These are phyloP conservation scores for Cutaneotrichosporon mucoides DNA, from an alignment of 1,284 basidiomycete genomes.

Conservation along the genomic window DNA sequence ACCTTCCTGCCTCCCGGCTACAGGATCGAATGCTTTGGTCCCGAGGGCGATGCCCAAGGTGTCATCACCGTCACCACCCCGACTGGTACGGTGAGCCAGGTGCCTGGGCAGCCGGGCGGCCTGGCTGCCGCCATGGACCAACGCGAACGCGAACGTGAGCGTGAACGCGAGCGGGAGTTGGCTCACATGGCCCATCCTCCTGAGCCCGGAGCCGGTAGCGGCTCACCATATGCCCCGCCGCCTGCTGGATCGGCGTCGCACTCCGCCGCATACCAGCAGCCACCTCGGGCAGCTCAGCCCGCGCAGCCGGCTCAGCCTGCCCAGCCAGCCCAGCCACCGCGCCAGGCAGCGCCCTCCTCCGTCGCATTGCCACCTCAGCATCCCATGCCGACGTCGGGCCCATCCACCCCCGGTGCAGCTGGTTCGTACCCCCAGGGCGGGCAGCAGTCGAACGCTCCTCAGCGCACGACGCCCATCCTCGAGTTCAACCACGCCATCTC, in stretches of 20 bases:
- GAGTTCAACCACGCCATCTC: conserved; percentile 98
- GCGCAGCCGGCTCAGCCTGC: conserved; percentile 29
- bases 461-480: conserved; percentile 47
- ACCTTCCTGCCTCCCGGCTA: conserved; percentile 97
- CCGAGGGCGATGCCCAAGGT: conserved; percentile 59
- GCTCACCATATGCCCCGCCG: conserved; percentile 5
- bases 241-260: conserved; percentile 12
- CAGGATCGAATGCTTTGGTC: conserved; percentile 73
- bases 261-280: no score
- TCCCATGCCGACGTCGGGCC: conserved; percentile 25
- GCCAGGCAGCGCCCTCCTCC: conserved; percentile 30
- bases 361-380: conserved; percentile 28
- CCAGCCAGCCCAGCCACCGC: conserved; percentile 31
- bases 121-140: conserved; percentile 40
- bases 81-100: conserved; percentile 67
- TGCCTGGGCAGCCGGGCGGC: conserved; percentile 46
- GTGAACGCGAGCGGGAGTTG: conserved; percentile 13
- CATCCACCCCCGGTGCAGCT: conserved; percentile 43
- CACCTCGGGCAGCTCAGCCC: not conserved
- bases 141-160: conserved; percentile 23
- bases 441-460: conserved; percentile 17
- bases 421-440: not conserved
- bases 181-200: conserved; percentile 3
- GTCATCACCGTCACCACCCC: conserved; percentile 95
- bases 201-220: conserved; percentile 4